Conservation (phyloP, 805 yeast genomes). For the Ogataea sp. region DNA sequence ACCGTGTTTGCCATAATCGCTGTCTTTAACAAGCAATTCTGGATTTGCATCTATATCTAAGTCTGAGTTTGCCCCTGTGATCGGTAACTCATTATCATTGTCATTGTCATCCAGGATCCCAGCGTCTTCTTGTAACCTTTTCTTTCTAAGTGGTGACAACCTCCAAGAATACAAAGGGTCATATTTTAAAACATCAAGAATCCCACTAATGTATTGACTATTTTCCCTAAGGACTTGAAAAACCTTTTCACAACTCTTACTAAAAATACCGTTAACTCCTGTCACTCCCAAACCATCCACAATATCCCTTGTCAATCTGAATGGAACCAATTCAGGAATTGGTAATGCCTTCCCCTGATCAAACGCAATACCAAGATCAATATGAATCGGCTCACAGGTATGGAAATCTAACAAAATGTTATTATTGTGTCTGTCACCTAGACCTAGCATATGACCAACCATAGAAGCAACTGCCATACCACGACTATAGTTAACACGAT, state of each 20-base stretch:
- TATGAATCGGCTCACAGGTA: conserved; percentile 93
- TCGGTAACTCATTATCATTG: conserved; percentile 7
- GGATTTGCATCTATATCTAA: no score
- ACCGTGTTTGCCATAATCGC: no score
- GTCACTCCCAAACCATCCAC: conserved; percentile 89
- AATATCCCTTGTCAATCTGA: conserved; percentile 80
- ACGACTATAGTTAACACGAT: conserved; percentile 56
- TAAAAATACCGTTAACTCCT: conserved; percentile 76
- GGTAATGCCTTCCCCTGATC: conserved; percentile 84
- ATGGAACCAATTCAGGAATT: conserved; percentile 91
- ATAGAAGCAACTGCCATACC: conserved; percentile 84
- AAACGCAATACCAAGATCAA: conserved; percentile 93
- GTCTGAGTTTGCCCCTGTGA: no score
- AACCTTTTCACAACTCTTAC: conserved; percentile 65
- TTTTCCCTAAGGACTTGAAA: conserved; percentile 59
- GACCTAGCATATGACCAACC: conserved; percentile 80
- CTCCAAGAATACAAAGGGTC: conserved; percentile 95
- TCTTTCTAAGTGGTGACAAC: conserved; percentile 62
- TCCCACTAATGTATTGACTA: conserved; percentile 63
- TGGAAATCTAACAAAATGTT: conserved; percentile 72
- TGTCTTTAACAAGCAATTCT: no score
- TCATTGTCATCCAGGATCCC: conserved; percentile 10
- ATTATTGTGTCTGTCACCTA: conserved; percentile 94
- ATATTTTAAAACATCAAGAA: conserved; percentile 77
- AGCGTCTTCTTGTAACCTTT: conserved; percentile 37